Evolutionary conservation across 257 asterid genomes (phyloP), one percentile per base, ranked within the genome.

Genomic region (Ajuga chamaepitys): DNA sequence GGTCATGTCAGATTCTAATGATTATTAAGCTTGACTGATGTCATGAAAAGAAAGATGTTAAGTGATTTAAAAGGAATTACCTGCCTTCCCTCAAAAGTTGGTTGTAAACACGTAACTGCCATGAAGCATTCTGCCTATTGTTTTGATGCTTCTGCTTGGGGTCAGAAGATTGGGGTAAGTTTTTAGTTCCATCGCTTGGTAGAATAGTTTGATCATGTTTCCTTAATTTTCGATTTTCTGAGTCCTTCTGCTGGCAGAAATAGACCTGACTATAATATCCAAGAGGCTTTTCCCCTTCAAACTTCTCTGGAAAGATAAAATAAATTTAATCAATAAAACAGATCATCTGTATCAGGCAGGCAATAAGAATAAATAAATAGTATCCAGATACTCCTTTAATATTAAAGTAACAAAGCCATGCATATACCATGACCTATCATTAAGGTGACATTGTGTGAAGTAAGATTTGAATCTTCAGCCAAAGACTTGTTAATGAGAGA

Each of bases 11-110:
- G 55, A 68, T 64, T 24, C 30, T 22, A 37, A 16, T n/a, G 50
- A 25, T 56, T 41, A 65, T 38, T 45, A 66, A 52, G 56, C 47
- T 5, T 32, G 20, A 56, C 14, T 38, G 38, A 42, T 71, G 57
- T 62, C 34, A n/a, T 37, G 37, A 30, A n/a, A 26, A 20, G 37
- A 42, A 62, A 74, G 52, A 58, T 42, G 41, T 20, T 22, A 44
- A 45, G 37, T 57, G 42, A 56, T 54, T 35, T 21, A 28, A 26
- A 62, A 53, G 48, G 63, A 71, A 63, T 75, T 80, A 89, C 99
- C 99, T 84, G 75, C 88, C 95, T 76, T 89, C 88, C 82, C 91
- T 78, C 76, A 93, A 68, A 62, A 86, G 88, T 73, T 77, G 85
- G 76, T 85, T 77, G 78, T 87, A 93, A 70, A 80, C 90, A 64